These are phyloP conservation scores for Penicillium chermesinum DNA, from an alignment of 495 filamentous ascomycete species.

Conservation along the genomic window DNA sequence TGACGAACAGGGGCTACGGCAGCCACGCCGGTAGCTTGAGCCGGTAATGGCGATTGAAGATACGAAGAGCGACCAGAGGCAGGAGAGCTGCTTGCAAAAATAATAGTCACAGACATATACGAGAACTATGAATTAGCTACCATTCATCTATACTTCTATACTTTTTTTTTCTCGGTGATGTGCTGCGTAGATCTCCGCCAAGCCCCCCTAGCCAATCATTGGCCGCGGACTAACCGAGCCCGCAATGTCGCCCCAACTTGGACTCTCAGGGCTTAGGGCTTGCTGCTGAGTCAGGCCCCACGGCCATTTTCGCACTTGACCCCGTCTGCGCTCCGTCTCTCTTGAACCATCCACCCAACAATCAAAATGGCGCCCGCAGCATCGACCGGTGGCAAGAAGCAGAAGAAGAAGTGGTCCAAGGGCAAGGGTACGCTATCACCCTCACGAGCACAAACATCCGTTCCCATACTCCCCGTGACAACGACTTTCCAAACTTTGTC, in stretches of 20 bases:
- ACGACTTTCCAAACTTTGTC: slow-evolving; percentile 19
- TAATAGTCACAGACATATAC: too few species aligned
- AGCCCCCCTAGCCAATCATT: slow-evolving; percentile 7
- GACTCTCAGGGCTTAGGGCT: slow-evolving; percentile 38
- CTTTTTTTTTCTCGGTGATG: too few species aligned
- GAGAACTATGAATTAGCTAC: too few species aligned
- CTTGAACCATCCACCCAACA: slow-evolving; percentile 45
- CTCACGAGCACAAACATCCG: slow-evolving; percentile 14
- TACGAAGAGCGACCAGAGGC: too few species aligned
- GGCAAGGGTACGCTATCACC: slow-evolving; percentile 73
- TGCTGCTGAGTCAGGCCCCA: slow-evolving; percentile 41
- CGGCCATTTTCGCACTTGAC: slow-evolving; percentile 45
- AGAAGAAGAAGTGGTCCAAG: slow-evolving; percentile 99
- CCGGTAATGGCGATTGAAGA: too few species aligned
- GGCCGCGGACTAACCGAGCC: slow-evolving; percentile 17
- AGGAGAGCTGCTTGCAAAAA: too few species aligned
- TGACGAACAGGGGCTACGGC: slow-evolving; percentile 24
- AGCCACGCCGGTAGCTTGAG: slow-evolving; percentile 17
- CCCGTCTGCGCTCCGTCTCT: slow-evolving; percentile 30
- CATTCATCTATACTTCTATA: too few species aligned
- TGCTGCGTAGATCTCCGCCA: neutral
- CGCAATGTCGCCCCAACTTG: neutral
- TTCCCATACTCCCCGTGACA: slow-evolving; percentile 26
- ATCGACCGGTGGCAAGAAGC: slow-evolving; percentile 85
- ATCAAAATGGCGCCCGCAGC: slow-evolving; percentile 52